Conservation (phyloP, 768 basidiomycete genomes). For the Auricularia sp. region DNA sequence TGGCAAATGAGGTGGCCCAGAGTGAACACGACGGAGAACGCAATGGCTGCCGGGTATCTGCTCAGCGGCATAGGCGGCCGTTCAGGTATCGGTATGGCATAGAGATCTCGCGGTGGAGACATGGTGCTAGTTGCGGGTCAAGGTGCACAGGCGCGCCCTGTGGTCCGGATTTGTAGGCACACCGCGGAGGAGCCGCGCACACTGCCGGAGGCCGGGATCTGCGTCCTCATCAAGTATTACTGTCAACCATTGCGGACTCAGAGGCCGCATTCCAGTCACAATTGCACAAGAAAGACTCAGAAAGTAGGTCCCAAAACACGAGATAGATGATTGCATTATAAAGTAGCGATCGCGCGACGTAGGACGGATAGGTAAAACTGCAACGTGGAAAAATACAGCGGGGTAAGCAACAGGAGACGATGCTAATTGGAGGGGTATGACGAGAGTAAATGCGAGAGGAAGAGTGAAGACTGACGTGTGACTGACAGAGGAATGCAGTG, state of each 20-base stretch:
- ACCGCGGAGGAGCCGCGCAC: too few species aligned
- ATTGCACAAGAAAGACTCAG: too few species aligned
- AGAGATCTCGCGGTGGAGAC: slow-evolving; percentile 9
- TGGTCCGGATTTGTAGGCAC: neutral
- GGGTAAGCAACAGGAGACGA: neutral
- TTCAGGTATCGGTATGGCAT: slow-evolving; percentile 23
- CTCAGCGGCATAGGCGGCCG: slow-evolving; percentile 18
- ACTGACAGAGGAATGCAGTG: neutral
- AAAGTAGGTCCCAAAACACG: too few species aligned
- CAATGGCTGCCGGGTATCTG: slow-evolving; percentile 21
- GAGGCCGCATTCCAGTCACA: too few species aligned
- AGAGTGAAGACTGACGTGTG: neutral
- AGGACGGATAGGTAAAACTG: neutral
- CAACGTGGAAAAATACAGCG: neutral
- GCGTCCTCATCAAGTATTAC: too few species aligned
- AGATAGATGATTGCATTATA: neutral
- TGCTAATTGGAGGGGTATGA: neutral
- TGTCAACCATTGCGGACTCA: too few species aligned
- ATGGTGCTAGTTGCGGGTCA: neutral
- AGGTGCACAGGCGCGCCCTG: neutral
- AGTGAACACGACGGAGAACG: slow-evolving; percentile 50
- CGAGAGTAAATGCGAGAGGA: neutral
- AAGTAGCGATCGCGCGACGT: neutral
- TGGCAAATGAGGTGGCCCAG: slow-evolving; percentile 61
- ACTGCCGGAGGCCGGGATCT: neutral